Percentiles rank a stretch among this genome's conserved stretches.
These are phyloP conservation scores for Parasarocladium wereldwijsianum DNA, from an alignment of 2,329 filamentous ascomycete species.

Conservation along the genomic window DNA sequence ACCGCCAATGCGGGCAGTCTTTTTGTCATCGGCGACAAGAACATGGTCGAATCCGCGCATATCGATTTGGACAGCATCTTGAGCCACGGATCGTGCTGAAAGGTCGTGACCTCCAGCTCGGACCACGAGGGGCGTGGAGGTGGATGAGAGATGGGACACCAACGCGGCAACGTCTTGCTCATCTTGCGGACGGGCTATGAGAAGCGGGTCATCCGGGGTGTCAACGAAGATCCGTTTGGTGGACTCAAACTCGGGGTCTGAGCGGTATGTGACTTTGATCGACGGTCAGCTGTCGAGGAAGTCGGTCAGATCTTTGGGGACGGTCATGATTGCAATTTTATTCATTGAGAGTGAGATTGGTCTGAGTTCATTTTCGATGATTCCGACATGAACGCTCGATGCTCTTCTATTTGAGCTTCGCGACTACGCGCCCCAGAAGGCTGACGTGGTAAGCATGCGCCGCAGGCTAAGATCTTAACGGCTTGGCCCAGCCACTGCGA, in stretches of 20 bases:
- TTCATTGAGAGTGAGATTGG: too few relatives aligned
- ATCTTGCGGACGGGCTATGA: background rate
- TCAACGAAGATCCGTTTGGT: slow-evolving; percentile 1
- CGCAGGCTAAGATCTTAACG: too few relatives aligned
- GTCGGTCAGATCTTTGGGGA: background rate
- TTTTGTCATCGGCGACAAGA: slow-evolving; percentile 6
- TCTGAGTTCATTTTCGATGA: too few relatives aligned
- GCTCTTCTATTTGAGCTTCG: too few relatives aligned
- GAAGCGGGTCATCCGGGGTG: background rate
- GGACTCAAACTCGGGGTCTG: background rate
- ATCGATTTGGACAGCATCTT: slow-evolving; percentile 8
- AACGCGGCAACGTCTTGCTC: slow-evolving; percentile 2
- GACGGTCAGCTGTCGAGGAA: background rate
- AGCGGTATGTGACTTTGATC: background rate
- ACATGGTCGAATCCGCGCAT: slow-evolving; percentile 7
- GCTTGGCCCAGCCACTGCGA: too few relatives aligned
- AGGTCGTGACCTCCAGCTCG: slow-evolving; percentile 8
- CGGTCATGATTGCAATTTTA: too few relatives aligned
- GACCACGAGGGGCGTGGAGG: slow-evolving; percentile 4
- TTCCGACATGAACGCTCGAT: too few relatives aligned
- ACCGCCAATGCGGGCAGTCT: slow-evolving; percentile 7
- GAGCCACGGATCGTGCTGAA: slow-evolving; percentile 2
- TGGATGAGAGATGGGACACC: slow-evolving; percentile 1
- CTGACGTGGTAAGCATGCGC: too few relatives aligned
- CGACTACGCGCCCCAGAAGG: too few relatives aligned